Percentiles rank a stretch among this genome's conserved stretches.
Conservation (phyloP, 2,329 filamentous ascomycete genomes). For the Truncatella angustata region DNA sequence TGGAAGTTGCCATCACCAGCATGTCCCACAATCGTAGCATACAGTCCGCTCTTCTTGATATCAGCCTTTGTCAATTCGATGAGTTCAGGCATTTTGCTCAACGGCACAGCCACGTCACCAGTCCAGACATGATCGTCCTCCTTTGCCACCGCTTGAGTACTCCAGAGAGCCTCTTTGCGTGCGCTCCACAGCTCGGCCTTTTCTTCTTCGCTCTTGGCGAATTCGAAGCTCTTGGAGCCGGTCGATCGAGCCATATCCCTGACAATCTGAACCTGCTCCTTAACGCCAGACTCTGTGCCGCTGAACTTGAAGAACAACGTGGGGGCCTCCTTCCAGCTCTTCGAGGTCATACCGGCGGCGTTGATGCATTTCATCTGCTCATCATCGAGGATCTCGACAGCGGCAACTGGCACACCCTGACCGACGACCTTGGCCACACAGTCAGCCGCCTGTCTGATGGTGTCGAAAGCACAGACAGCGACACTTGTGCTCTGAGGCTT, state of each 20-base stretch:
- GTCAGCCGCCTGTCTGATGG: conserved; percentile 62
- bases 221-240: conserved; percentile 71
- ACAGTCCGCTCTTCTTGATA: conserved; percentile 54
- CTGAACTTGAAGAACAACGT: conserved; percentile 73
- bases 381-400: conserved; percentile 77
- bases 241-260: conserved; percentile 35
- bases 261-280: conserved; percentile 65
- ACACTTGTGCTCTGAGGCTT: conserved; percentile 73
- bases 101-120: conserved; percentile 81
- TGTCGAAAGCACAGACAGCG: conserved; percentile 53
- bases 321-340: conserved; percentile 60
- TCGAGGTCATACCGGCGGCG: conserved; percentile 53
- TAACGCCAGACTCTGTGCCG: conserved; percentile 64
- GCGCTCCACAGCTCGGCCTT: conserved; percentile 79
- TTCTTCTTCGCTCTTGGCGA: conserved; percentile 69
- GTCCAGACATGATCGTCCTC: conserved; percentile 77
- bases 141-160: conserved; percentile 66
- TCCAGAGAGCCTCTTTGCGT: conserved; percentile 82
- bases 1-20: conserved; percentile 81
- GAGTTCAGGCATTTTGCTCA: conserved; percentile 69
- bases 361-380: conserved; percentile 66
- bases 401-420: conserved; percentile 72
- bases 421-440: conserved; percentile 71
- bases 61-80: conserved; percentile 74
- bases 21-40: conserved; percentile 66